Evolutionary conservation across 2,329 filamentous ascomycete species (phyloP).

Genomic region (Cercospora zeina): DNA sequence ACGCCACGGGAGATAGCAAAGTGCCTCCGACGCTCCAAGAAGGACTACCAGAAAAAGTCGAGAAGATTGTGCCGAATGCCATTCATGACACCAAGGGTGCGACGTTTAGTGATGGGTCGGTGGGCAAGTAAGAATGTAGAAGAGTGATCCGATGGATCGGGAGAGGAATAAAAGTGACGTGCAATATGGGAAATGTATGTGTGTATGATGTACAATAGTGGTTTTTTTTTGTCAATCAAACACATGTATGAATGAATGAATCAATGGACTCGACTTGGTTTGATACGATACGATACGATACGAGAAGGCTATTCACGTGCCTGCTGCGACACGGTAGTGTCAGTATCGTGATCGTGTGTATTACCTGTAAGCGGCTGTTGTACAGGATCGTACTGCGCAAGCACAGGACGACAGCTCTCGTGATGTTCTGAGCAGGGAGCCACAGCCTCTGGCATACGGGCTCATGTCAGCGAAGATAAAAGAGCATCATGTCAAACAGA

Average conservation of each 20-base stretch:
- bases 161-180: too few relatives aligned
- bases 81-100: conserved; percentile 46
- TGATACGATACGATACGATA: not conserved
- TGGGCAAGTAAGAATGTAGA: conserved; percentile 4
- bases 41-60: conserved; percentile 48
- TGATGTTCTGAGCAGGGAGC: not conserved
- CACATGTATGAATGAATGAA: not conserved
- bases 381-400: not conserved
- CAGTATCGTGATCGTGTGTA: not conserved
- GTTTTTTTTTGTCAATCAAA: not conserved
- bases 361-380: not conserved
- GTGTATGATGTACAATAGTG: not conserved
- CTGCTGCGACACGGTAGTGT: too few relatives aligned
- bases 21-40: conserved; percentile 50
- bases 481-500: not conserved
- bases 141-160: not conserved
- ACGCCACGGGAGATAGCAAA: conserved; percentile 45
- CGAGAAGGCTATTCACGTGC: too few relatives aligned
- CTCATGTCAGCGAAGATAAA: not conserved
- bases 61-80: conserved; percentile 47
- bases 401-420: too few relatives aligned
- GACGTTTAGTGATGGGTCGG: conserved; percentile 29
- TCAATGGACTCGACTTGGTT: not conserved
- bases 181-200: too few relatives aligned
- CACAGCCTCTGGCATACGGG: not conserved